Evolutionary conservation across 345 rosid genomes (phyloP), one percentile per base, ranked within the genome.

Genomic region (Nephelium lappaceum): DNA sequence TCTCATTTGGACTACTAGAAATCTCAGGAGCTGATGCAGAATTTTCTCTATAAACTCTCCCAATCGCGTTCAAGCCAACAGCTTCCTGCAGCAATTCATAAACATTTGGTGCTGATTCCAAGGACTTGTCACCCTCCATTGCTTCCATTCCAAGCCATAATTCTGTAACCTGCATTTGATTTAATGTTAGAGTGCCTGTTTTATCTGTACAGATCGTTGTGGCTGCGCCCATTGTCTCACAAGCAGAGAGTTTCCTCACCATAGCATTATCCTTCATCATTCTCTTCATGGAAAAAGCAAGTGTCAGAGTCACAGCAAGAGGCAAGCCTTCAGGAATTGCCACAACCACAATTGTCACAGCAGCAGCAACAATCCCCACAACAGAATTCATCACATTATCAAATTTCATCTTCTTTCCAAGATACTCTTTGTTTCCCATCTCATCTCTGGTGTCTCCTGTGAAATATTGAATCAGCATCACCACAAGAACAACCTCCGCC

Each of bases 221-320:
- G 69, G 89, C 89, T 2, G 92, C 85, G 10, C 92, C 88, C 89
- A 89, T 87, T 0, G 92, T 89, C 78, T 85, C 92, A 27, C 91
- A 88, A 5, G 91, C 88, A 12, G 90, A 85, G 24, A 89, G 90
- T 38, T 84, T 87, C 24, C 92, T 70, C 16, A 86, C 91, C 86
- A 85, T 68, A 19, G 90, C 86, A n/a, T 83, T 80, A 45, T 89
- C 92, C 3, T 51, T 76, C 87, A 87, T 84, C 90, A 89, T 89
- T 45, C 55, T 55, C 81, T 80, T 85, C 90, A 89, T 85, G 3
- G 87, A 86, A 72, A 78, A 84, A 18, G 87, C 87, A 49, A 84
- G 82, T 73, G 84, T 83, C 16, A 83, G 79, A 15, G 84, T 87
- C 38, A 79, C 86, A 43, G 88, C 90, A 38, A 87, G 77, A 53